phyloP scores from a whole-genome alignment of 2,329 filamentous ascomycete genomes.

The Tympanopsis confertula region DNA sequence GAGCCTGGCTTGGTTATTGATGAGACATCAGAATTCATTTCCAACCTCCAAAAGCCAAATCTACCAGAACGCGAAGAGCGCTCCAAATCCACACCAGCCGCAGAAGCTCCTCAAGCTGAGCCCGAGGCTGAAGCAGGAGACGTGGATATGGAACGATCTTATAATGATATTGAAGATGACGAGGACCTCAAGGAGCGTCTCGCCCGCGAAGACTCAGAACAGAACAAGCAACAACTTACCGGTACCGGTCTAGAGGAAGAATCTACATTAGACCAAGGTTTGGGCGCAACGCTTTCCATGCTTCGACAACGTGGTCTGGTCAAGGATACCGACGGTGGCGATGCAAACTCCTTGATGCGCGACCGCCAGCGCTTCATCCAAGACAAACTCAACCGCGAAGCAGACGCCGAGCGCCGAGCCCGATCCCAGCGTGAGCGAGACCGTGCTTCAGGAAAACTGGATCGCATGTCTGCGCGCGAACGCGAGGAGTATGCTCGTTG shows the following conservation, averaged over 20 bases:
- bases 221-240: conserved; percentile 34
- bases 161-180: conserved; percentile 33
- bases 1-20: conserved; percentile 72
- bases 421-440: conserved; percentile 79
- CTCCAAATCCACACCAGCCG: conserved; percentile 34
- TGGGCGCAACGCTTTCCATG: conserved; percentile 73
- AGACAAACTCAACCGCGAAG: conserved; percentile 66
- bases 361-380: conserved; percentile 65
- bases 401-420: conserved; percentile 69
- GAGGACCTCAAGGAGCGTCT: conserved; percentile 34
- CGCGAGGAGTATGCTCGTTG: conserved; percentile 79
- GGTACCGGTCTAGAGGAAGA: conserved; percentile 75
- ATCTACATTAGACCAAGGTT: conserved; percentile 63
- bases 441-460: conserved; percentile 66
- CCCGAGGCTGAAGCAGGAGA: conserved; percentile 9
- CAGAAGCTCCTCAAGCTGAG: conserved; percentile 22
- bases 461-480: conserved; percentile 83
- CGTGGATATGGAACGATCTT: conserved; percentile 13
- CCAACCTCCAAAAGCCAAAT: conserved; percentile 56
- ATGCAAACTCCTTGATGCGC: conserved; percentile 55
- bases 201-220: conserved; percentile 30
- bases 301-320: conserved; percentile 78
- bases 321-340: conserved; percentile 46
- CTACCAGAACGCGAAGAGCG: conserved; percentile 40
- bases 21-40: conserved; percentile 89